These are phyloP conservation scores for Viola odorata DNA, from an alignment of 345 rosid species.

Conservation along the genomic window DNA sequence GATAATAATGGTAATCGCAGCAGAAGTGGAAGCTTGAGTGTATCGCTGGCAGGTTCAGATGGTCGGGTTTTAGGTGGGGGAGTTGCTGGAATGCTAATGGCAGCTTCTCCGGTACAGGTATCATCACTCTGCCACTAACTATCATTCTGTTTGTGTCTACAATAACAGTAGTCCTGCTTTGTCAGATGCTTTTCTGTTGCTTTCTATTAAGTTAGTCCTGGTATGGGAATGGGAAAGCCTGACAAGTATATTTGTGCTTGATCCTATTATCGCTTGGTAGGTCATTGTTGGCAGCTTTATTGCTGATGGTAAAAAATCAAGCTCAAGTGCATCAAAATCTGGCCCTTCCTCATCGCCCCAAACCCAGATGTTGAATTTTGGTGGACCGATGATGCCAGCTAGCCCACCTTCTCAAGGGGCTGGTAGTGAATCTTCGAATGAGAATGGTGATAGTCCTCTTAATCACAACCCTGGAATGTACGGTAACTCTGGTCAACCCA, in stretches of 20 bases:
- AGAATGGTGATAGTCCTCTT: conserved; percentile 53
- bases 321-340: conserved; percentile 33
- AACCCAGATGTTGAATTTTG: conserved; percentile 55
- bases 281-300: conserved; percentile 87
- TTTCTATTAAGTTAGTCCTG: not conserved
- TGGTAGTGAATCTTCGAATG: conserved; percentile 76
- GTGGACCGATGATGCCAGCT: conserved; percentile 35
- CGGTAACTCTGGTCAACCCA: conserved; percentile 33
- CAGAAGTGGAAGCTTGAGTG: conserved; percentile 52
- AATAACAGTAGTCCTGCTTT: not conserved
- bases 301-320: conserved; percentile 51
- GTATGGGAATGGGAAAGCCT: not conserved
- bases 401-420: conserved; percentile 69
- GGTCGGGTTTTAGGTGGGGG: conserved; percentile 77
- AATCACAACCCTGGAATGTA: conserved; percentile 36
- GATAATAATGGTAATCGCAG: conserved; percentile 44
- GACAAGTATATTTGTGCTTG: not conserved
- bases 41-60: conserved; percentile 70
- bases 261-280: conserved; percentile 28
- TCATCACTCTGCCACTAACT: not conserved
- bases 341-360: conserved; percentile 45
- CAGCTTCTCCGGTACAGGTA: conserved; percentile 90
- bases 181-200: not conserved
- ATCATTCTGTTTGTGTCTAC: not conserved
- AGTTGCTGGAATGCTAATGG: conserved; percentile 65